Base-by-base conservation (phyloP, 495 filamentous ascomycete species). In the Hyaloscypha bicolor region DNA sequence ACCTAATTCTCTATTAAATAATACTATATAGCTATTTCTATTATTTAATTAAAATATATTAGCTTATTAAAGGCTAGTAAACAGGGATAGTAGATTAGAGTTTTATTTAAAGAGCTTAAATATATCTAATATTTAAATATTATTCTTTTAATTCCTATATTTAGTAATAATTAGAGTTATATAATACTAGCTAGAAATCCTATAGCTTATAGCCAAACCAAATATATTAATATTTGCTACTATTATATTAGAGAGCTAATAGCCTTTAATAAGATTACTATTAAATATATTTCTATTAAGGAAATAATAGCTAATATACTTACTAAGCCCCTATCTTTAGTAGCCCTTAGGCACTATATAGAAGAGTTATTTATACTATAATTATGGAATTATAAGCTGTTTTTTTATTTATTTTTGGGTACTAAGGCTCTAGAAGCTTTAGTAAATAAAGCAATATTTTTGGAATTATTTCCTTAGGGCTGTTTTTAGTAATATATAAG, bases 241-340 rank as follows among this genome's bases (percentile, higher is more conserved):
- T n/a, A n/a, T n/a, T n/a, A n/a, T n/a, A n/a, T n/a, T n/a, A n/a
- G n/a, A n/a, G n/a, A n/a, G n/a, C n/a, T 67, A 33, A 48, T 62
- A 53, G 58, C 25, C 6, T 66, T 42, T 33, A 8, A 25, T 12
- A 62, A 67, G 30, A 29, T 30, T 14, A 62, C 59, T n/a, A 21
- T 67, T 21, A 31, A 22, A 21, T 67, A 67, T 32, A 6, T 42
- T 4, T 29, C 48, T 30, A 62, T 37, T 55, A 37, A 67, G 31
- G 55, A 62, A 48, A 67, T 67, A 37, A 12, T 62, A 25, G 58
- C 58, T n/a, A 57, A 67, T 35, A 32, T 67, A 6, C 48, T 67
- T 3, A 67, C 65, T 33, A 67, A 67, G 32, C 65, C 65, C 2
- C 42, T 67, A 22, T 21, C 52, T 4, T 3, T 16, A 9, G 53